phyloP scores from a whole-genome alignment of 2,329 filamentous ascomycete genomes.

The Hortaea werneckii region DNA sequence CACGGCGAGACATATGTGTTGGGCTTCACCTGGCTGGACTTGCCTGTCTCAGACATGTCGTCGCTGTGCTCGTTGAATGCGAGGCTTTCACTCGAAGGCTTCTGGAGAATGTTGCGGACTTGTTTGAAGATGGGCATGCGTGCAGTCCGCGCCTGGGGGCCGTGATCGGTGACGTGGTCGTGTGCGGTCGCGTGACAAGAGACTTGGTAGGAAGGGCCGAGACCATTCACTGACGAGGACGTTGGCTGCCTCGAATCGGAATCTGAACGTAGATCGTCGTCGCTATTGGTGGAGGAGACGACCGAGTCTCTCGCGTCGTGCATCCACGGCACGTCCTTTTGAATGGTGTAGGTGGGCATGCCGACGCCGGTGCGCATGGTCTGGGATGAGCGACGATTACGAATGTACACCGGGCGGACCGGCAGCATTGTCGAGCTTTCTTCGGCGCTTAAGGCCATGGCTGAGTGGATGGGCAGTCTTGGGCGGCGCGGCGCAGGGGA shows the following conservation, averaged over 20 bases:
- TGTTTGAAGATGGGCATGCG: slow-evolving; percentile 24
- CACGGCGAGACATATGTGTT: slow-evolving; percentile 10
- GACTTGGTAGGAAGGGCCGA: slow-evolving; percentile 3
- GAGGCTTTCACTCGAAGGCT: slow-evolving; percentile 12
- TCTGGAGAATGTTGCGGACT: slow-evolving; percentile 24
- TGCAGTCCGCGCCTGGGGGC: slow-evolving; percentile 15
- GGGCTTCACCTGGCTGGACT: slow-evolving; percentile 10
- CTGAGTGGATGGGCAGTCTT: background rate
- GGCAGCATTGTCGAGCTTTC: slow-evolving; percentile 5
- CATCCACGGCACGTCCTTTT: slow-evolving; percentile 19
- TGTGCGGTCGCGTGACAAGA: slow-evolving; percentile 13
- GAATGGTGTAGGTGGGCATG: slow-evolving; percentile 29
- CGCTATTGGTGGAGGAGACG: slow-evolving; percentile 24
- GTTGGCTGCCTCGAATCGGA: background rate
- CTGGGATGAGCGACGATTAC: slow-evolving; percentile 7
- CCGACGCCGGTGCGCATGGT: slow-evolving; percentile 14
- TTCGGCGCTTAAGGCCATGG: slow-evolving; percentile 4
- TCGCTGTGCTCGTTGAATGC: slow-evolving; percentile 13
- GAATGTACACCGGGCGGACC: slow-evolving; percentile 7
- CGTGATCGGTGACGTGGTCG: slow-evolving; percentile 15
- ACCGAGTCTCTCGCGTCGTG: slow-evolving; percentile 19
- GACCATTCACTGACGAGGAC: background rate
- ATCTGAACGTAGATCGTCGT: slow-evolving; percentile 18
- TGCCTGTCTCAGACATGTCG: slow-evolving; percentile 8
- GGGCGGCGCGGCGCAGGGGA: no score